Conservation (phyloP, 176 grass and related monocot genomes). For the Carex pumila region DNA sequence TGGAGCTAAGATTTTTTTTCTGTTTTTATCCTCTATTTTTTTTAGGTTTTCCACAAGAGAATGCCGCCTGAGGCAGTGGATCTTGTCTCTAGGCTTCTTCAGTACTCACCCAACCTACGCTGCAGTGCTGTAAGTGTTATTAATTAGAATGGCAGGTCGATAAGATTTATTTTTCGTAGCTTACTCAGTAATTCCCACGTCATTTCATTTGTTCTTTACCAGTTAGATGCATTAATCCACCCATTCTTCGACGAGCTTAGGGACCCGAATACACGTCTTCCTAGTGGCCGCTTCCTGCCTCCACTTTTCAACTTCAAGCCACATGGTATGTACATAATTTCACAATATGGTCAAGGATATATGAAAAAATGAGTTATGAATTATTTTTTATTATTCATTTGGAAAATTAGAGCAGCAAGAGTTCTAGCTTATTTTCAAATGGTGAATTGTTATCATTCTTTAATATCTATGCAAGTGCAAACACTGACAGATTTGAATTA, state of each 20-base stretch:
- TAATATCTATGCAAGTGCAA: not conserved
- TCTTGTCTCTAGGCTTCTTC: constrained; percentile 71
- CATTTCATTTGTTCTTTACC: not conserved
- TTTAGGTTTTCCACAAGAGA: constrained; percentile 49
- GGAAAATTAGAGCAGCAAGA: not conserved
- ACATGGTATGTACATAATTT: constrained; percentile 34
- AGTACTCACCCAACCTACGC: constrained; percentile 64
- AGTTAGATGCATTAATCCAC: constrained; percentile 58
- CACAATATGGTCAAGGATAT: not conserved
- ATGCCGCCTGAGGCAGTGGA: constrained; percentile 63
- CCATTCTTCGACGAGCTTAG: constrained; percentile 62
- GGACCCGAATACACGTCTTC: constrained; percentile 50
- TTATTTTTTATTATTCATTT: not conserved
- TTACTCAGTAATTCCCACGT: not conserved
- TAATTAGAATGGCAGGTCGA: not conserved
- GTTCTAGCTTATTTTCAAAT: not conserved
- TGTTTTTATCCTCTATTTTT: not conserved
- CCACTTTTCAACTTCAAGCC: constrained; percentile 71
- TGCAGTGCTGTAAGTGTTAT: constrained; percentile 48
- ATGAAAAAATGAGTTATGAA: not conserved
- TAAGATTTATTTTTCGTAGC: not conserved
- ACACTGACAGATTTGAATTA: constrained; percentile 1
- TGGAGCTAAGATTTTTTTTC: not conserved
- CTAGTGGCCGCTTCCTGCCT: constrained; percentile 55
- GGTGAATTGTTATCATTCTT: not conserved